These are phyloP conservation scores for Podospora sp. DNA, from an alignment of 495 filamentous ascomycete species.

Conservation along the genomic window DNA sequence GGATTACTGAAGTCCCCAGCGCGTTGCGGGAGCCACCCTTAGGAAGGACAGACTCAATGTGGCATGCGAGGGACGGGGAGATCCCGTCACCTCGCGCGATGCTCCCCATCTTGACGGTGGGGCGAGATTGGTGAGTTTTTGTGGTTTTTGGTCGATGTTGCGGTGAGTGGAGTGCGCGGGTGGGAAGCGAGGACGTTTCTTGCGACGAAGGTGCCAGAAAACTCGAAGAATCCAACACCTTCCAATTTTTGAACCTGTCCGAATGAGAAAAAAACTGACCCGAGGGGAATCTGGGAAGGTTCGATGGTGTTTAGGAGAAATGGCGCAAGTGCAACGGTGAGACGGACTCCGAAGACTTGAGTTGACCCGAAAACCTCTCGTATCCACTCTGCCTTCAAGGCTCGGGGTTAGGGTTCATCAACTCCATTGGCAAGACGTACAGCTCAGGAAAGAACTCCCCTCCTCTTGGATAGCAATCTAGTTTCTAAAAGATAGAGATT, in stretches of 20 bases:
- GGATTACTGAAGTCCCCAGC: constrained; percentile 42
- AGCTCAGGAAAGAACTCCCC: too few relatives aligned
- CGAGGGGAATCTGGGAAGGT: too few relatives aligned
- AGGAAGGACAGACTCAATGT: constrained; percentile 24
- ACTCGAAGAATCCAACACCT: too few relatives aligned
- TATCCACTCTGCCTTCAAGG: not conserved
- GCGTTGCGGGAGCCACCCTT: constrained; percentile 3
- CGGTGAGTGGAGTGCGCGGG: not conserved
- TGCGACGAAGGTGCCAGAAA: not conserved
- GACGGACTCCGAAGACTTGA: not conserved
- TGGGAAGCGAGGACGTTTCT: not conserved
- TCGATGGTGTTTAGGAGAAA: not conserved
- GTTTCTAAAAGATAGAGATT: too few relatives aligned
- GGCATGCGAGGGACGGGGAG: constrained; percentile 1
- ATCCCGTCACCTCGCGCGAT: not conserved
- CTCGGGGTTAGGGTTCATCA: not conserved
- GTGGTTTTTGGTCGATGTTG: not conserved
- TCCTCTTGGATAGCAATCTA: too few relatives aligned
- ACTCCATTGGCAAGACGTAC: too few relatives aligned
- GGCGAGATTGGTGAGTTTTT: not conserved
- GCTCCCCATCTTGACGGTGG: constrained; percentile 1
- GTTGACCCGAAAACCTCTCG: not conserved
- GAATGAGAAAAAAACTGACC: too few relatives aligned
- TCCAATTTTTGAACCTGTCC: too few relatives aligned
- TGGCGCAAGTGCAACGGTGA: not conserved